Conservation (phyloP, 768 basidiomycete genomes). For the Saitozyma sp. region DNA sequence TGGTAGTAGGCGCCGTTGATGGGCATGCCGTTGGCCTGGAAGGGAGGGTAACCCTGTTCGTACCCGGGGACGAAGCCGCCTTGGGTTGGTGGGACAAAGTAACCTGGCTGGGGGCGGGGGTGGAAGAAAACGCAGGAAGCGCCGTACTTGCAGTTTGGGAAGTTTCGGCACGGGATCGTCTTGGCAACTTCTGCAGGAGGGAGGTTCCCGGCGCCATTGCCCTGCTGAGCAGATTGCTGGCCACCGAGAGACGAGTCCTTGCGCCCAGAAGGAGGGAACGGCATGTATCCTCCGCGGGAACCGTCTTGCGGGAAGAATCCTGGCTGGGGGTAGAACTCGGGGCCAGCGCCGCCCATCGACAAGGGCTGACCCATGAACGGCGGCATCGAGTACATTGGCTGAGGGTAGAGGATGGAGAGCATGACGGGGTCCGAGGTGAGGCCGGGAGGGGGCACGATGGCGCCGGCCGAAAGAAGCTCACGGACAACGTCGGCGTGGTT, state of each 20-base stretch:
- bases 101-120: slow-evolving; percentile 33
- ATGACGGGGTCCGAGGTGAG: slow-evolving; percentile 46
- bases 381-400: slow-evolving; percentile 39
- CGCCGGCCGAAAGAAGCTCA: slow-evolving; percentile 47
- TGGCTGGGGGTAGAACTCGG: slow-evolving; percentile 37
- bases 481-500: slow-evolving; percentile 48
- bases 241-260: slow-evolving; percentile 5
- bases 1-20: slow-evolving; percentile 14
- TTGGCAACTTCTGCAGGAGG: slow-evolving; percentile 52
- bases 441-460: slow-evolving; percentile 49
- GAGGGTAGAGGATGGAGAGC: slow-evolving; percentile 48
- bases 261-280: slow-evolving; percentile 19
- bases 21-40: slow-evolving; percentile 10
- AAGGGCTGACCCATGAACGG: slow-evolving; percentile 28
- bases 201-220: slow-evolving; percentile 32
- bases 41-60: slow-evolving; percentile 27
- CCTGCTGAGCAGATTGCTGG: slow-evolving; percentile 4
- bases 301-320: slow-evolving; percentile 19
- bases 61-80: slow-evolving; percentile 16
- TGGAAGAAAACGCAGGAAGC: slow-evolving; percentile 51
- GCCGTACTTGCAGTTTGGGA: slow-evolving; percentile 53
- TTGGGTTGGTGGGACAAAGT: slow-evolving; percentile 10
- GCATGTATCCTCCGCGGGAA: slow-evolving; percentile 16
- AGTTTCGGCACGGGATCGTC: slow-evolving; percentile 53
- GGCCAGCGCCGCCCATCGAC: neutral